phyloP scores from a whole-genome alignment of 768 basidiomycete genomes.

The Epithele typhae region DNA sequence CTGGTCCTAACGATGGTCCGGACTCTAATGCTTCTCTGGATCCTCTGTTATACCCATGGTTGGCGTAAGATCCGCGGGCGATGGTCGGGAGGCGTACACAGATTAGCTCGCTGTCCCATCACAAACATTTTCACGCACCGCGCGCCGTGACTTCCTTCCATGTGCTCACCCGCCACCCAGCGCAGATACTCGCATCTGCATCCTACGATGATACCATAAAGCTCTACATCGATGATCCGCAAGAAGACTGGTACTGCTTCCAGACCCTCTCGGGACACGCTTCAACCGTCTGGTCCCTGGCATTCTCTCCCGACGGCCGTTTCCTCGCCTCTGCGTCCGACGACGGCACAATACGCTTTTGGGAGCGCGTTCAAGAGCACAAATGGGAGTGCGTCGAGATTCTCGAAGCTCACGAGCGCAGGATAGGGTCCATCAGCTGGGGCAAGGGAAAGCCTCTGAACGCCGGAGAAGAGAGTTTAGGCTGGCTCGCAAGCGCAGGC shows the following conservation, averaged over 20 bases:
- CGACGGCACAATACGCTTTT: slow-evolving; percentile 78
- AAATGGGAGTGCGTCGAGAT: slow-evolving; percentile 60
- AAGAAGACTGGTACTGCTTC: slow-evolving; percentile 92
- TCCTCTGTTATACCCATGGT: no score
- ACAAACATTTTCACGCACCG: no score
- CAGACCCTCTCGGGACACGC: slow-evolving; percentile 74
- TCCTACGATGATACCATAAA: slow-evolving; percentile 98
- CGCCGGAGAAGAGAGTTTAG: slow-evolving; percentile 40
- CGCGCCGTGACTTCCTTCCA: no score
- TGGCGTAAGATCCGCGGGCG: no score
- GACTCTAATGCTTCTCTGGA: no score
- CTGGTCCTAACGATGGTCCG: no score
- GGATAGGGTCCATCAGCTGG: slow-evolving; percentile 83
- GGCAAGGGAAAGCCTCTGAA: slow-evolving; percentile 30
- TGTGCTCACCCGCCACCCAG: slow-evolving; percentile 15
- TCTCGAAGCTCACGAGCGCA: slow-evolving; percentile 64
- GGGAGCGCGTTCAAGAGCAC: slow-evolving; percentile 63
- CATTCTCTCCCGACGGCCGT: slow-evolving; percentile 68
- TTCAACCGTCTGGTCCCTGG: slow-evolving; percentile 90
- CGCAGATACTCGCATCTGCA: slow-evolving; percentile 88
- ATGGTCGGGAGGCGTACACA: no score
- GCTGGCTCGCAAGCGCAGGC: slow-evolving; percentile 82
- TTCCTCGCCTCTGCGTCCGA: slow-evolving; percentile 89
- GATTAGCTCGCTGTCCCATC: no score
- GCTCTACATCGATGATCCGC: slow-evolving; percentile 88